These are phyloP conservation scores for Nymphaea colorata DNA, from an alignment of 164 flowering plant species.

Conservation along the genomic window DNA sequence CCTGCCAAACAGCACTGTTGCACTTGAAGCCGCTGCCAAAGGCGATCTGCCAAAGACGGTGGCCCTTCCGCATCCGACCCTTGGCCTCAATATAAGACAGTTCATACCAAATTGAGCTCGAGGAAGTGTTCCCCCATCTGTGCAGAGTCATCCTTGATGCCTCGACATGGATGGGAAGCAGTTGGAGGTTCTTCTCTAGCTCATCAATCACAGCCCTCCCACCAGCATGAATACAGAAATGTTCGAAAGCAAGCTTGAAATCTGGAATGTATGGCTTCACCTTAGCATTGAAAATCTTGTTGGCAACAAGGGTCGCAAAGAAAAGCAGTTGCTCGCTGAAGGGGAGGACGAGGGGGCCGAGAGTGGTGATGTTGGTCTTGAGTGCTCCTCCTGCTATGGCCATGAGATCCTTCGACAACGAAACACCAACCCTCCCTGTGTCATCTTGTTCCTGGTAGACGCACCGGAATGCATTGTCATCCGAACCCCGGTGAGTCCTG, in stretches of 20 bases:
- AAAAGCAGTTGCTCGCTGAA: conserved; percentile 66
- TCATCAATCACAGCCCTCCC: conserved; percentile 86
- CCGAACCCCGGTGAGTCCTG: conserved; percentile 67
- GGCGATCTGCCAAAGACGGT: conserved; percentile 78
- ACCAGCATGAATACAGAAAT: conserved; percentile 84
- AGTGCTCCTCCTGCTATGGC: conserved; percentile 68
- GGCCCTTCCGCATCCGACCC: conserved; percentile 51
- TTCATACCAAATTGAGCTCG: conserved; percentile 88
- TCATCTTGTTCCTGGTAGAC: conserved; percentile 74
- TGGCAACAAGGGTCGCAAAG: conserved; percentile 39
- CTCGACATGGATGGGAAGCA: conserved; percentile 48
- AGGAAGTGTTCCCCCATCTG: conserved; percentile 70
- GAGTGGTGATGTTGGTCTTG: conserved; percentile 62
- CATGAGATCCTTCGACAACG: conserved; percentile 68
- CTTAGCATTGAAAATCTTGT: conserved; percentile 40
- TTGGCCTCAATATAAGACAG: conserved; percentile 72
- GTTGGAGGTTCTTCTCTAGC: conserved; percentile 73
- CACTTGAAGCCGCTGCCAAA: conserved; percentile 81
- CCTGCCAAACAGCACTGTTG: conserved; percentile 82
- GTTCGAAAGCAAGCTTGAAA: conserved; percentile 77
- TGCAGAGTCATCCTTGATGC: conserved; percentile 75
- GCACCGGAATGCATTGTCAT: conserved; percentile 59
- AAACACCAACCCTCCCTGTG: conserved; percentile 57
- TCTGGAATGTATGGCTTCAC: conserved; percentile 78
- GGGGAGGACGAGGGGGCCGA: conserved; percentile 74